These are phyloP conservation scores for Fusarium sp. DNA, from an alignment of 2,329 filamentous ascomycete genomes.

Conservation along the genomic window DNA sequence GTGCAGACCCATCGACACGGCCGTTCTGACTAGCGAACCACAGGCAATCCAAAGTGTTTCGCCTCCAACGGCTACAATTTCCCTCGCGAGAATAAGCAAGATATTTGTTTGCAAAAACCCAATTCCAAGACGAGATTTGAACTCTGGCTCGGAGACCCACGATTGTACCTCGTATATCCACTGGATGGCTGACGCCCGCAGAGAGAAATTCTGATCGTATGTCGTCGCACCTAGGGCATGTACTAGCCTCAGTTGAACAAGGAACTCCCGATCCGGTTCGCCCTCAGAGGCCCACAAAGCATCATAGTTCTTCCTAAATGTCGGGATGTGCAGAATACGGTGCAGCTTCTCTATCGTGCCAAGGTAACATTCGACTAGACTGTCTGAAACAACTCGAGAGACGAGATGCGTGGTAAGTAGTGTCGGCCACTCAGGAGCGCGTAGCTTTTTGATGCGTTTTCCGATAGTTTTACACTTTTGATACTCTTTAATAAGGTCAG, in stretches of 20 bases:
- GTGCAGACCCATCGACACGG: conserved; percentile 65
- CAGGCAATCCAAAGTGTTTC: conserved; percentile 63
- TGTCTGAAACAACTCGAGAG: conserved; percentile 57
- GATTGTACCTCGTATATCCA: conserved; percentile 70
- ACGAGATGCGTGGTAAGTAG: conserved; percentile 60
- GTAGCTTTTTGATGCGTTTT: conserved; percentile 63
- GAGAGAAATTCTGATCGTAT: conserved; percentile 63
- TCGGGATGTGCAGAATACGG: conserved; percentile 64
- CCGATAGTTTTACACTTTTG: conserved; percentile 66
- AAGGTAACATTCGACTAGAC: conserved; percentile 63
- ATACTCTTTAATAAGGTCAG: conserved; percentile 54
- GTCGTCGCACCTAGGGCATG: conserved; percentile 67
- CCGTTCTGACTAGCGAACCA: conserved; percentile 59
- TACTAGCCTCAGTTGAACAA: conserved; percentile 69
- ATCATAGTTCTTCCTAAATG: conserved; percentile 63
- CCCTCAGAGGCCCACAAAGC: conserved; percentile 58
- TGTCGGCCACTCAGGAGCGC: conserved; percentile 62
- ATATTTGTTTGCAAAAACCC: conserved; percentile 63
- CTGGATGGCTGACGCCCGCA: conserved; percentile 62
- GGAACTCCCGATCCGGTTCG: conserved; percentile 57
- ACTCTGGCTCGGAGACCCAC: conserved; percentile 65
- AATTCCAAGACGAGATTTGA: conserved; percentile 64
- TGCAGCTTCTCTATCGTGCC: conserved; percentile 61
- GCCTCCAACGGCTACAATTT: conserved; percentile 54
- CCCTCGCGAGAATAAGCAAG: conserved; percentile 58